Conservation (phyloP, 2,329 filamentous ascomycete species). For the Cladobotryum mycophilum region DNA sequence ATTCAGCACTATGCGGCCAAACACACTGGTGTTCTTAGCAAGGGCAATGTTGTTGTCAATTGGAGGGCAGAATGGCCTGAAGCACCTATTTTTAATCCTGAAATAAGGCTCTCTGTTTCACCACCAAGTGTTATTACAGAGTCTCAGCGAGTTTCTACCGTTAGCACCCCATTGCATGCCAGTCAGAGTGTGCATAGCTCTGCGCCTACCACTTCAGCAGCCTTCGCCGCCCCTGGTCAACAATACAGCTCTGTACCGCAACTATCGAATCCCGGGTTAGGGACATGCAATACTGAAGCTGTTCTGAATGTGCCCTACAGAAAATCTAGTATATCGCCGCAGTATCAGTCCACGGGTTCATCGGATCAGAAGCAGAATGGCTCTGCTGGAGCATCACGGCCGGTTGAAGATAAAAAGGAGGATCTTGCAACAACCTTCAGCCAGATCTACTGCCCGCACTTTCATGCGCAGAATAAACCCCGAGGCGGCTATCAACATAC, state of each 20-base stretch:
- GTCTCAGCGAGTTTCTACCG: not conserved
- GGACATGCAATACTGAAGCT: not conserved
- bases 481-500: not conserved
- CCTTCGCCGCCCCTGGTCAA: not conserved
- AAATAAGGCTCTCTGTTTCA: constrained; percentile 21
- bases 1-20: constrained; percentile 81
- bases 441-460: not conserved
- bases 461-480: not conserved
- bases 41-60: constrained; percentile 65
- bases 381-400: not conserved
- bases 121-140: not conserved
- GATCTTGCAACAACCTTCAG: not conserved
- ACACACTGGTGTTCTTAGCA: constrained; percentile 64
- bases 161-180: not conserved
- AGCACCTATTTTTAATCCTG: constrained; percentile 62
- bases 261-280: not conserved
- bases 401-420: not conserved
- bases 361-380: no score
- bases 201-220: not conserved
- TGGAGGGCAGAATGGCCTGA: constrained; percentile 81
- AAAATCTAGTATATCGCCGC: not conserved
- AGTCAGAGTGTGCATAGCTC: not conserved
- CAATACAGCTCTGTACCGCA: not conserved
- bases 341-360: not conserved
- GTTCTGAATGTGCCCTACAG: not conserved